These are phyloP conservation scores for Prunus yedoensis DNA, from an alignment of 331 rosid genomes.

Conservation along the genomic window DNA sequence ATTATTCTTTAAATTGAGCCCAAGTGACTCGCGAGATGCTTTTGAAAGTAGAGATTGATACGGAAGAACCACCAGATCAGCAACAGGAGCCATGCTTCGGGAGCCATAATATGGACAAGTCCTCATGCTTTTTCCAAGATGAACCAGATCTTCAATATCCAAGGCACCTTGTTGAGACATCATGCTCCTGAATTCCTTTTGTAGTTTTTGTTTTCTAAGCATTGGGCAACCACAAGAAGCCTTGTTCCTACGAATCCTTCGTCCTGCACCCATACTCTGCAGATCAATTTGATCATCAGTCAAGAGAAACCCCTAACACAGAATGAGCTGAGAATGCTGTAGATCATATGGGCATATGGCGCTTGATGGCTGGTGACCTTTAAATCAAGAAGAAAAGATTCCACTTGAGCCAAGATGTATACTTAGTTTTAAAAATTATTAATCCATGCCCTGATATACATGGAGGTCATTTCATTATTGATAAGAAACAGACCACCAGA, in stretches of 20 bases:
- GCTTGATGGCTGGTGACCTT: neutral
- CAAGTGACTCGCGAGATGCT: constrained; percentile 95
- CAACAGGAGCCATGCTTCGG: constrained; percentile 69
- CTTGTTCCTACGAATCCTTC: constrained; percentile 58
- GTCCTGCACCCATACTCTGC: constrained; percentile 63
- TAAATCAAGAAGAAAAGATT: constrained; percentile 13
- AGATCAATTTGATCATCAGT: constrained; percentile 35
- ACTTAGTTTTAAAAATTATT: neutral
- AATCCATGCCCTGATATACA: neutral
- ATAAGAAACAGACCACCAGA: neutral
- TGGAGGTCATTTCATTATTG: constrained; percentile 5
- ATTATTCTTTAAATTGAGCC: constrained; percentile 71
- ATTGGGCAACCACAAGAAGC: constrained; percentile 82
- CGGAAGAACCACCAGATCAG: constrained; percentile 93
- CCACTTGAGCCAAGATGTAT: constrained; percentile 4
- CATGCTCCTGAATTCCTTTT: constrained; percentile 64
- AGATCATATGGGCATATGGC: neutral
- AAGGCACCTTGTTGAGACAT: constrained; percentile 68
- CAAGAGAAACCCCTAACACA: constrained; percentile 22
- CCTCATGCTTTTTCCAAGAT: constrained; percentile 72
- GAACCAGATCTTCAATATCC: constrained; percentile 95
- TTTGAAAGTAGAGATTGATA: constrained; percentile 96
- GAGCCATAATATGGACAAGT: constrained; percentile 97
- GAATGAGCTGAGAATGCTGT: constrained; percentile 11
- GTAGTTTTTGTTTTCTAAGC: constrained; percentile 72